These are phyloP conservation scores for Camellia granthamiana DNA, from an alignment of 148 eudicot genomes.

Conservation along the genomic window DNA sequence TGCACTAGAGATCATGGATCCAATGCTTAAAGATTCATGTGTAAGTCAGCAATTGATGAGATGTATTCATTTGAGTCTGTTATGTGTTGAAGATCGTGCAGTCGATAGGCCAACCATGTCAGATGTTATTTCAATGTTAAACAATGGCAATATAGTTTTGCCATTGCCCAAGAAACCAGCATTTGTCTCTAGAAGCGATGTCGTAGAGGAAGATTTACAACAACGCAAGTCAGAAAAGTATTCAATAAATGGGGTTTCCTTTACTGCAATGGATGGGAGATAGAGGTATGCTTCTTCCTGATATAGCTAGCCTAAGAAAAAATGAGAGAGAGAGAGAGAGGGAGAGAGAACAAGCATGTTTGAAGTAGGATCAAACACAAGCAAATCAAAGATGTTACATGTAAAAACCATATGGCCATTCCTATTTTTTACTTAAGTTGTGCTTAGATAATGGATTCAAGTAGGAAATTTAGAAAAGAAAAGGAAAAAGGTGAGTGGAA, in stretches of 20 bases:
- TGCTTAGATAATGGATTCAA: too few relatives aligned
- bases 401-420: too few relatives aligned
- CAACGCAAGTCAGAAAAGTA: background rate
- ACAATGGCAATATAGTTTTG: background rate
- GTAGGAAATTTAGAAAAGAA: too few relatives aligned
- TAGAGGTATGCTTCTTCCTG: background rate
- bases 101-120: conserved; percentile 1
- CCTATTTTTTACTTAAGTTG: too few relatives aligned
- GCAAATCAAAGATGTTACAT: too few relatives aligned
- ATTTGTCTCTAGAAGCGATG: background rate
- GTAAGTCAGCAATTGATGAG: background rate
- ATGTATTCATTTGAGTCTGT: conserved; percentile 3
- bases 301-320: too few relatives aligned
- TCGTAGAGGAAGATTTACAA: background rate
- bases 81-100: conserved; percentile 7
- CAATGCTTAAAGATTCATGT: background rate
- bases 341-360: too few relatives aligned
- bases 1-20: background rate
- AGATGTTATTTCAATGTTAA: conserved; percentile 7
- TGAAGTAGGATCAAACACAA: too few relatives aligned
- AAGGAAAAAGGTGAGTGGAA: too few relatives aligned
- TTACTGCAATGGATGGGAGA: background rate
- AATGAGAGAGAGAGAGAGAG: too few relatives aligned
- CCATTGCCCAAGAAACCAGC: background rate
- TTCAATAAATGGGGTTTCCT: background rate